Evolutionary conservation across 805 yeast genomes (phyloP).

Genomic region (Hanseniaspora pseudoguilliermondii): DNA sequence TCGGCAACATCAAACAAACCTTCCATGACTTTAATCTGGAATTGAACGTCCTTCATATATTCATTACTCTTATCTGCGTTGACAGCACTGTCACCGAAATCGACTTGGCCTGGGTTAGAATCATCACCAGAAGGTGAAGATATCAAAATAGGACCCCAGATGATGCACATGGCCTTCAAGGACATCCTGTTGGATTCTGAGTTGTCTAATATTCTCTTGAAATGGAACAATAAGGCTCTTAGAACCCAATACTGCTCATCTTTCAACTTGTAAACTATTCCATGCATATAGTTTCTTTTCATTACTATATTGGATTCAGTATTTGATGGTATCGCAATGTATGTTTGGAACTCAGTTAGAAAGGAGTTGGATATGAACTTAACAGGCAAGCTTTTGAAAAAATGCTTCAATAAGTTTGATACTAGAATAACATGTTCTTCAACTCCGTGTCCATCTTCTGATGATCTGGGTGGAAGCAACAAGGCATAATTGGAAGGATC

Average conservation of each 20-base stretch:
- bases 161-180: constrained; percentile 64
- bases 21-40: constrained; percentile 67
- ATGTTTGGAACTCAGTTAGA: constrained; percentile 29
- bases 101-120: neutral
- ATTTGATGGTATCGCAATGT: constrained; percentile 56
- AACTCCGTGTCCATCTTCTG: constrained; percentile 58
- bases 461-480: constrained; percentile 47
- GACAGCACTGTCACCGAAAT: neutral
- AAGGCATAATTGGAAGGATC: constrained; percentile 56
- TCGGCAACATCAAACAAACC: constrained; percentile 72
- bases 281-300: constrained; percentile 66
- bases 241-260: constrained; percentile 92
- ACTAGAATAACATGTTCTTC: constrained; percentile 33
- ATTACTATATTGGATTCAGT: constrained; percentile 24
- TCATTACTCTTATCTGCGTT: constrained; percentile 33
- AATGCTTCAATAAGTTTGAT: constrained; percentile 75
- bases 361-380: constrained; percentile 23
- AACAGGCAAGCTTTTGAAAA: constrained; percentile 75
- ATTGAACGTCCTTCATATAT: constrained; percentile 60
- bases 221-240: constrained; percentile 72
- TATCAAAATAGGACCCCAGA: constrained; percentile 89
- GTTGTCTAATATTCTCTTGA: constrained; percentile 55
- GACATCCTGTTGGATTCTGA: constrained; percentile 68
- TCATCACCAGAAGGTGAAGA: constrained; percentile 29
- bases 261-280: constrained; percentile 75